Percentiles rank a stretch among this genome's conserved stretches.
These are phyloP conservation scores for Tricholoma matsutake DNA, from an alignment of 768 basidiomycete genomes.

Conservation along the genomic window DNA sequence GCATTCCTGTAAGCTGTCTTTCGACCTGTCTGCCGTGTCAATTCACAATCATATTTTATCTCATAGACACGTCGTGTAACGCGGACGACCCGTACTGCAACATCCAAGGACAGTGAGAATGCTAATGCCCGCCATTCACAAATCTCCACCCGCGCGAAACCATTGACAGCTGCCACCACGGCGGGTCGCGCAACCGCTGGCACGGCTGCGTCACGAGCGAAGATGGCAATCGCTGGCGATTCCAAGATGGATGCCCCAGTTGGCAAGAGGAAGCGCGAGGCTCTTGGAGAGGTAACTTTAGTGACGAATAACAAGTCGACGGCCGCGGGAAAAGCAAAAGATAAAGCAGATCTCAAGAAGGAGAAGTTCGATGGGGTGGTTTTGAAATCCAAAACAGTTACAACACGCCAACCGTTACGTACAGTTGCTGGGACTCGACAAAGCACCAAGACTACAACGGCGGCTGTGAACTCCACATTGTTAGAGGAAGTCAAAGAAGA, in stretches of 20 bases:
- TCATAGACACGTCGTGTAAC: conserved; percentile 68
- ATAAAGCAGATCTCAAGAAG: conserved; percentile 50
- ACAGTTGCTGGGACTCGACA: conserved; percentile 48
- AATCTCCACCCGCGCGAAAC: conserved; percentile 61
- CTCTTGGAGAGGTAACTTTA: conserved; percentile 69
- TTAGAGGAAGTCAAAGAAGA: conserved; percentile 30
- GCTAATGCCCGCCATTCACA: conserved; percentile 61
- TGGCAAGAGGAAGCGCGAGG: conserved; percentile 78
- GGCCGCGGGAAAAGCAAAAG: conserved; percentile 51
- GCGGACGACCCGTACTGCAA: conserved; percentile 44
- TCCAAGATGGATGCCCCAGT: conserved; percentile 44
- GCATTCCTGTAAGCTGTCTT: conserved; percentile 39
- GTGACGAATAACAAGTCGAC: conserved; percentile 45
- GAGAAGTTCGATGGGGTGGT: conserved; percentile 63
- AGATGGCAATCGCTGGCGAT: conserved; percentile 38
- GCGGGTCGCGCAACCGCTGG: conserved; percentile 45
- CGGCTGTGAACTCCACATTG: conserved; percentile 12
- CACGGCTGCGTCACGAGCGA: conserved; percentile 53
- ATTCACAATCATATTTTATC: conserved; percentile 11
- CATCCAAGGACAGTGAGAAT: conserved; percentile 69
- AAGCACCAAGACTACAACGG: conserved; percentile 25
- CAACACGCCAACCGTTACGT: conserved; percentile 52
- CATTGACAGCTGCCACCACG: conserved; percentile 40
- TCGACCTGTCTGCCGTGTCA: conserved; percentile 2
- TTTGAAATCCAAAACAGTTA: conserved; percentile 47